Evolutionary conservation across 2,329 filamentous ascomycete genomes (phyloP).

Genomic region (Clarireedia monteithiana): DNA sequence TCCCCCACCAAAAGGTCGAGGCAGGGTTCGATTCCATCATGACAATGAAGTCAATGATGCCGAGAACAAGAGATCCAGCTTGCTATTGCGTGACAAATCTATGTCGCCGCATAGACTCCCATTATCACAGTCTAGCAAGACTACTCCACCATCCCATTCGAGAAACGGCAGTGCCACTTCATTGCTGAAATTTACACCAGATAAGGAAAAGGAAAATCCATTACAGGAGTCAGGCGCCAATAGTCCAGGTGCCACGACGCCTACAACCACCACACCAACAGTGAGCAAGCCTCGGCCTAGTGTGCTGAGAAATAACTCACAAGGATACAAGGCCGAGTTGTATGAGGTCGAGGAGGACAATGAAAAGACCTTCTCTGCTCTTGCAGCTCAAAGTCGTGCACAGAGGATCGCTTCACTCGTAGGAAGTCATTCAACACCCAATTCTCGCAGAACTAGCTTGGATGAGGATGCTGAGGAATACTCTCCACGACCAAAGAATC

Average conservation of each 20-base stretch:
- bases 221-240: slow-evolving; percentile 17
- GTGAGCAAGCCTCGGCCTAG: slow-evolving; percentile 20
- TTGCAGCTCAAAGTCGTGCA: slow-evolving; percentile 27
- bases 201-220: slow-evolving; percentile 24
- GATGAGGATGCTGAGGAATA: slow-evolving; percentile 22
- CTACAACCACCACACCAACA: background rate
- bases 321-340: background rate
- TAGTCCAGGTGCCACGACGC: background rate
- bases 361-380: slow-evolving; percentile 27
- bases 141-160: slow-evolving; percentile 22
- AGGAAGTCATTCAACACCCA: slow-evolving; percentile 26
- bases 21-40: slow-evolving; percentile 28
- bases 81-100: slow-evolving; percentile 21
- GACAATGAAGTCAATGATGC: slow-evolving; percentile 27
- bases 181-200: slow-evolving; percentile 17
- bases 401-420: slow-evolving; percentile 26
- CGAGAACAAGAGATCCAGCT: slow-evolving; percentile 21
- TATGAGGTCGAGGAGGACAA: slow-evolving; percentile 18
- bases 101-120: slow-evolving; percentile 6
- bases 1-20: slow-evolving; percentile 11
- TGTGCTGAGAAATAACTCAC: slow-evolving; percentile 20
- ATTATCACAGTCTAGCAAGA: slow-evolving; percentile 14
- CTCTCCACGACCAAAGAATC: slow-evolving; percentile 2
- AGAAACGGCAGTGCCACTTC: slow-evolving; percentile 19
- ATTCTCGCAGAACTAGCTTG: slow-evolving; percentile 26